These are phyloP conservation scores for Chaetoceros tenuissimus DNA, from an alignment of 108 stramenopile species.

Conservation along the genomic window DNA sequence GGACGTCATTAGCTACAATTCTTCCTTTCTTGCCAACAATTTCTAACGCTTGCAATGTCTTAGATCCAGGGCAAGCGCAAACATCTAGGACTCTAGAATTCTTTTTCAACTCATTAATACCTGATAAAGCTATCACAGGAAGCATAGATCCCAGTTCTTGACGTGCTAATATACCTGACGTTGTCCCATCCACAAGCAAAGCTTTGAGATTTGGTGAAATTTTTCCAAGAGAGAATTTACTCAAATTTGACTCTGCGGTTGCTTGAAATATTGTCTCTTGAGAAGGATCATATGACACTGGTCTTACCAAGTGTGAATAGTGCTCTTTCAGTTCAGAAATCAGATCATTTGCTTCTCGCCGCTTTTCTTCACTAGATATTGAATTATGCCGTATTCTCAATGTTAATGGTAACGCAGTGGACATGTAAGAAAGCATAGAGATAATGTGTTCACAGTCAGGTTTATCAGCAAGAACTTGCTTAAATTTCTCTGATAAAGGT, in stretches of 20 bases:
- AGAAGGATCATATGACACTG: constrained; percentile 6
- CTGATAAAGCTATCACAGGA: constrained; percentile 39
- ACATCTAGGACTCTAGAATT: constrained; percentile 61
- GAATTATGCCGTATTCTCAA: constrained; percentile 22
- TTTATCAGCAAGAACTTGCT: not conserved
- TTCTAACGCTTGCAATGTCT: constrained; percentile 78
- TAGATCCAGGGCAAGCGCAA: constrained; percentile 81
- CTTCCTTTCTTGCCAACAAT: constrained; percentile 27
- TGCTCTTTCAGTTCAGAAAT: not conserved
- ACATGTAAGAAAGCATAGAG: constrained; percentile 10
- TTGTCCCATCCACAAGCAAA: constrained; percentile 31
- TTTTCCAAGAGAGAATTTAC: constrained; percentile 26
- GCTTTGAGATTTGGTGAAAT: constrained; percentile 42
- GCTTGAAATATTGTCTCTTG: constrained; percentile 32
- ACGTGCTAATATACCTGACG: constrained; percentile 48
- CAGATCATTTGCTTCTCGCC: not conserved
- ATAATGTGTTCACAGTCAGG: not conserved
- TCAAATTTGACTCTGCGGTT: constrained; percentile 10
- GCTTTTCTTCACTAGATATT: not conserved
- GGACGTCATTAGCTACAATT: constrained; percentile 80
- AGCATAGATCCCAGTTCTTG: constrained; percentile 81
- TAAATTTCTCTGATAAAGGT: not conserved
- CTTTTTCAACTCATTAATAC: constrained; percentile 14
- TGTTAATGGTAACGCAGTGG: constrained; percentile 23
- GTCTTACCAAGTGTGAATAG: not conserved